Base-by-base conservation (phyloP, 305 asterid species). In the Andrographis paniculata region DNA sequence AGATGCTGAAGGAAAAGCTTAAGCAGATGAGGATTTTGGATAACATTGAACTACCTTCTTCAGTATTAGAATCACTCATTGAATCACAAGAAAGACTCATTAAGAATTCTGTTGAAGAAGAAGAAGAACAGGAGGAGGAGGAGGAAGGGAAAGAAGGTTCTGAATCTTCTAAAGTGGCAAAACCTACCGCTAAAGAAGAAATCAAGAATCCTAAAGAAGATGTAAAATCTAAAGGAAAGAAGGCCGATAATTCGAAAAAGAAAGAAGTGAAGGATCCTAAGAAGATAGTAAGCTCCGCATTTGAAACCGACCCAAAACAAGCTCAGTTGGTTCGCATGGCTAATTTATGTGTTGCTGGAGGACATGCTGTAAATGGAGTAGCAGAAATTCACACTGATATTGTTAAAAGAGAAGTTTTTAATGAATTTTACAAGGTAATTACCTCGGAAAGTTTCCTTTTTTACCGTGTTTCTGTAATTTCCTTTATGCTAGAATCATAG, bases 281-380 rank as follows among this genome's bases (percentile, higher is more conserved):
- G 56, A 62, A 66, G 62, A 56, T 52, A 49, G 66, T 48, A 59
- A 42, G 51, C 67, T 61, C n/a, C 43, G 63, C 51, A 14, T 46
- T 59, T 35, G 72, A 71, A 51, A 73, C 67, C 15, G 52, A 59
- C 65, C 71, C 72, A 38, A 20, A 54, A 39, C 82, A 64, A 23
- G 84, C 73, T 43, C 80, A 83, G 68, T 62, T 78, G 85, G 93
- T 87, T 17, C 77, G 84, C 50, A 87, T 87, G 96, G 96, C 96
- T 45, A 87, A 87, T 66, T 83, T 87, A 33, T 83, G 94, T 71
- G 91, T 87, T 61, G 91, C 80, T 50, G 85, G 93, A 50, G 94
- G 96, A 63, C 96, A 87, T 69, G 79, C 91, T 63, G 96, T 87
- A 52, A 87, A 87, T 65, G 96, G 96, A 22, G 96, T 83, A 57